phyloP scores from a whole-genome alignment of 345 rosid genomes.

The Psidium friedrichsthalianum region DNA sequence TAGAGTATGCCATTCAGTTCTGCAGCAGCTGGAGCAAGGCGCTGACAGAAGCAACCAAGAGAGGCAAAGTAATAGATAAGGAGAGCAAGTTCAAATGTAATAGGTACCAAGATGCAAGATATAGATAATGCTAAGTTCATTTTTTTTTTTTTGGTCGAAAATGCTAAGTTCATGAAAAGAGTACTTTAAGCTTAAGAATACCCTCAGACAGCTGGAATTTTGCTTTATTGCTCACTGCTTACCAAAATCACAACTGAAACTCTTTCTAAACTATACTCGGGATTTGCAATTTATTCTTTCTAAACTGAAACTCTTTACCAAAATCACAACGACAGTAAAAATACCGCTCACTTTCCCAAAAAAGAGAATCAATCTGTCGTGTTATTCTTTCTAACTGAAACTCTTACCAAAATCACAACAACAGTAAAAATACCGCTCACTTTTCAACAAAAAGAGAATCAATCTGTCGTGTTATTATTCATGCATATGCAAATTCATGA shows the following conservation, averaged over 20 bases:
- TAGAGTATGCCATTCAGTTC: conserved; percentile 23
- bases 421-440: background rate
- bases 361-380: background rate
- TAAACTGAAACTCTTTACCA: too few relatives aligned
- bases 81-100: background rate
- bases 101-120: background rate
- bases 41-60: conserved; percentile 11
- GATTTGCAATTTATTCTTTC: too few relatives aligned
- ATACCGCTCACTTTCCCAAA: background rate
- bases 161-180: background rate
- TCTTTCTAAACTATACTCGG: too few relatives aligned
- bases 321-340: background rate
- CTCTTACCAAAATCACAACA: background rate
- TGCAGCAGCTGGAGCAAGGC: conserved; percentile 23
- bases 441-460: background rate
- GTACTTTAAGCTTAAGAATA: background rate
- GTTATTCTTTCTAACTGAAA: too few relatives aligned
- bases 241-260: background rate
- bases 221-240: background rate
- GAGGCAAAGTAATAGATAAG: background rate
- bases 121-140: background rate
- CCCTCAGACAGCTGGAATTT: background rate
- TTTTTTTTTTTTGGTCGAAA: too few relatives aligned
- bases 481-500: background rate
- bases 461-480: background rate